Conservation (phyloP, 1,139 yeast genomes). For the Candida sp. region DNA sequence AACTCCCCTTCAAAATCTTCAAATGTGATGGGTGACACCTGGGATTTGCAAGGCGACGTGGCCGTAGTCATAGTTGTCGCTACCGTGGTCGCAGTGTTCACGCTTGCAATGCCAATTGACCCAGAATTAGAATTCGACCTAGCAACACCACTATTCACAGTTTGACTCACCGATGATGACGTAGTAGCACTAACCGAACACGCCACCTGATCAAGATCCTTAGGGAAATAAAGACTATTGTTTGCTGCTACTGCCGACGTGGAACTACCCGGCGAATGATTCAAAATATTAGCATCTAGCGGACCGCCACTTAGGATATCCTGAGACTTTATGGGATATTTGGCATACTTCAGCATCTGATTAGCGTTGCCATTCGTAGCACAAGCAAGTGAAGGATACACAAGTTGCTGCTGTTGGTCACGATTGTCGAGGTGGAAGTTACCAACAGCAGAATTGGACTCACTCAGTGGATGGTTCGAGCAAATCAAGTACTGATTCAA, state of each 20-base stretch:
- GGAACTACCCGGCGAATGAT: not conserved
- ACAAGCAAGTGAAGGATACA: not conserved
- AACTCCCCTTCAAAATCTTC: not conserved
- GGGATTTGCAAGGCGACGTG: slow-evolving; percentile 2
- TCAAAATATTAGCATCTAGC: not conserved
- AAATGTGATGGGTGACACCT: not conserved
- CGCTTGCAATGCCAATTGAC: slow-evolving; percentile 2
- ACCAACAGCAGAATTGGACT: not conserved
- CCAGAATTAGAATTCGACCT: slow-evolving; percentile 6
- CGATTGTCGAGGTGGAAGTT: not conserved
- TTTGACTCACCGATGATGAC: slow-evolving; percentile 1
- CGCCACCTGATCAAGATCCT: slow-evolving; percentile 1
- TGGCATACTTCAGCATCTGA: not conserved
- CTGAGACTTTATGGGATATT: not conserved
- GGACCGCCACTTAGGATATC: not conserved
- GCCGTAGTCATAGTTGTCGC: not conserved
- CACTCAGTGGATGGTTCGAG: slow-evolving; percentile 4
- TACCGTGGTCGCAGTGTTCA: not conserved
- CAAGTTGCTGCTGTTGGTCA: not conserved
- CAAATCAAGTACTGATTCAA: slow-evolving; percentile 60
- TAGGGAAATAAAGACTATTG: not conserved
- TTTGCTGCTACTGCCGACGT: not conserved
- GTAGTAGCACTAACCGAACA: not conserved
- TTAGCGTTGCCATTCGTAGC: not conserved
- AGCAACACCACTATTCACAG: not conserved